Evolutionary conservation across 208 protist genomes (phyloP).

Genomic region (Acanthamoeba royreba): DNA sequence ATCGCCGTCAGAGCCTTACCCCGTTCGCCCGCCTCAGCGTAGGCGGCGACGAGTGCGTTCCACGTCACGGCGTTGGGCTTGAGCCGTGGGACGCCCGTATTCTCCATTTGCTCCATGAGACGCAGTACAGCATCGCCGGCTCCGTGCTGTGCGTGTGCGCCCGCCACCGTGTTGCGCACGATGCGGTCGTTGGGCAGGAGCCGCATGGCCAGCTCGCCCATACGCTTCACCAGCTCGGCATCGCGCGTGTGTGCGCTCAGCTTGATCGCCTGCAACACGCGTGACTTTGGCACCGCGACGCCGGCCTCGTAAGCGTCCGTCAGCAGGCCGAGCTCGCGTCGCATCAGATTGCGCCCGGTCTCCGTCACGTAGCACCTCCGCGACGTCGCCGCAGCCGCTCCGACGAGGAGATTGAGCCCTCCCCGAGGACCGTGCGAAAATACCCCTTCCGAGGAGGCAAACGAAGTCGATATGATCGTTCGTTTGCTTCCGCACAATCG

Average conservation of each 20-base stretch:
- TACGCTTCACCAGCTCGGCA: neutral
- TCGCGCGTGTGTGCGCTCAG: neutral
- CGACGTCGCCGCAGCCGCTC: neutral
- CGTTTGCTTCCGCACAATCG: no score
- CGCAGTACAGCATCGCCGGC: neutral
- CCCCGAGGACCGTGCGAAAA: no score
- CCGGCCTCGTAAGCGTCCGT: neutral
- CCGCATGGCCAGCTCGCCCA: neutral
- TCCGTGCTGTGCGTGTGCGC: neutral
- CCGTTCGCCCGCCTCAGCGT: neutral
- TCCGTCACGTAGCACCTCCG: neutral
- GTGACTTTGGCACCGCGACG: neutral
- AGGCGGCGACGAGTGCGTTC: neutral
- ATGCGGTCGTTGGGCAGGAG: neutral
- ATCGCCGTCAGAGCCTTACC: neutral
- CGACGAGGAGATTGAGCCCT: no score
- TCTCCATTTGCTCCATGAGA: neutral
- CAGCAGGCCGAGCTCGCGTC: neutral
- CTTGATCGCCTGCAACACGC: neutral
- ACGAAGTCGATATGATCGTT: no score
- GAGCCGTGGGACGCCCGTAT: neutral
- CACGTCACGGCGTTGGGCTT: neutral
- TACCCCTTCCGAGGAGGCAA: no score
- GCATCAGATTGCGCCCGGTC: neutral
- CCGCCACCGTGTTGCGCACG: neutral